Percentiles rank a stretch among this genome's conserved stretches.
These are phyloP conservation scores for Wickerhamiella allomyrinae DNA, from an alignment of 805 yeast genomes.

Conservation along the genomic window DNA sequence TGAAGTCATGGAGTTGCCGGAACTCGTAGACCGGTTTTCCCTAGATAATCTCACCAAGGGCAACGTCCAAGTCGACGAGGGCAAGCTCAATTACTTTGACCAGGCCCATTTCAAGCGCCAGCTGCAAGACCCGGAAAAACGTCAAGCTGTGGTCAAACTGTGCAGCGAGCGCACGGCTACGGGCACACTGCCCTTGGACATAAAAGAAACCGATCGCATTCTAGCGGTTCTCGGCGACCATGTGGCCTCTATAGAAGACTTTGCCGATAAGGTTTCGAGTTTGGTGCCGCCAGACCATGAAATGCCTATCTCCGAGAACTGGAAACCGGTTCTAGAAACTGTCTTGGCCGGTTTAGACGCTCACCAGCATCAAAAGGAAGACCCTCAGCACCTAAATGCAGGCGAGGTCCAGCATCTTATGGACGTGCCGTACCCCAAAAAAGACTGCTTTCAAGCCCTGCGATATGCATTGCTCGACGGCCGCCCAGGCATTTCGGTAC, in stretches of 20 bases:
- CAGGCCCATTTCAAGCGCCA: constrained; percentile 44
- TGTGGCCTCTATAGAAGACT: constrained; percentile 40
- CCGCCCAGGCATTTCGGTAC: constrained; percentile 54
- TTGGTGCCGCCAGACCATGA: constrained; percentile 5
- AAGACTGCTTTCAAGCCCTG: constrained; percentile 37
- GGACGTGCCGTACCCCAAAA: constrained; percentile 9
- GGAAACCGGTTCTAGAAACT: constrained; percentile 1
- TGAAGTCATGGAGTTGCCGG: constrained; percentile 24
- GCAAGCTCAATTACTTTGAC: constrained; percentile 64
- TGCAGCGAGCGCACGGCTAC: constrained; percentile 2
- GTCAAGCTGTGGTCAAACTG: constrained; percentile 25
- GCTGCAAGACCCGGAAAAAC: constrained; percentile 26
- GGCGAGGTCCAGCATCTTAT: constrained; percentile 1
- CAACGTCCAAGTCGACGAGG: constrained; percentile 77
- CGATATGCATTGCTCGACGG: constrained; percentile 61
- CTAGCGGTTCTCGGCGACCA: constrained; percentile 35
- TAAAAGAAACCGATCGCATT: constrained; percentile 28
- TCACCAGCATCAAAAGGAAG: not conserved
- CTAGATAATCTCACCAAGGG: constrained; percentile 75
- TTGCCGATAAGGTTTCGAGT: constrained; percentile 28
- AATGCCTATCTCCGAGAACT: not conserved
- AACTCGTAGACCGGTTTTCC: constrained; percentile 43
- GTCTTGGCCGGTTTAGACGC: no score
- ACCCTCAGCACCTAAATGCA: not conserved
- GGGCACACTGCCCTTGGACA: not conserved